Percentiles rank a stretch among this genome's conserved stretches.
These are phyloP conservation scores for Acanthamoeba castellanii DNA, from an alignment of 208 protist genomes.

Conservation along the genomic window DNA sequence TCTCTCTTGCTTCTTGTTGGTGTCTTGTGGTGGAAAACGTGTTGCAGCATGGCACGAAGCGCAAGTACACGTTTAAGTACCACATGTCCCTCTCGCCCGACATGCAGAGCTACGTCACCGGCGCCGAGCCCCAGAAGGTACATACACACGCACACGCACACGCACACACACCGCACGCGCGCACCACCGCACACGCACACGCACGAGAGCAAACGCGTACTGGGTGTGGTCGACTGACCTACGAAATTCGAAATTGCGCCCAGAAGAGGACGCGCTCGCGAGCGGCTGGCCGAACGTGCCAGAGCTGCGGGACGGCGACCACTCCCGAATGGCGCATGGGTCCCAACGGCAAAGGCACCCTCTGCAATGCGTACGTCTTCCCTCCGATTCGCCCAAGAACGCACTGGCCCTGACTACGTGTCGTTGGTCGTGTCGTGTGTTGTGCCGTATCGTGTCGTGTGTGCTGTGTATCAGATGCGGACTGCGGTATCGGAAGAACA, in stretches of 20 bases:
- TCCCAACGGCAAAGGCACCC: slow-evolving; percentile 25
- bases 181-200: too few relatives aligned
- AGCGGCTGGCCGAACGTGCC: not conserved
- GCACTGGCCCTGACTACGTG: not conserved
- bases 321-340: slow-evolving; percentile 52
- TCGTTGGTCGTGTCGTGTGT: too few relatives aligned
- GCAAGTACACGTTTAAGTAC: slow-evolving; percentile 52
- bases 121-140: slow-evolving; percentile 3
- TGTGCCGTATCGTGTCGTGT: not conserved
- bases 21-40: not conserved
- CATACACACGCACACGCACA: too few relatives aligned
- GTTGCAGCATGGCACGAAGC: not conserved
- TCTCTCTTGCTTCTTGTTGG: too few relatives aligned
- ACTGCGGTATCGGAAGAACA: slow-evolving; percentile 31
- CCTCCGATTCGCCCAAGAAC: too few relatives aligned
- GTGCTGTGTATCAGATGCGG: not conserved
- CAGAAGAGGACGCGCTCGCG: slow-evolving; percentile 9
- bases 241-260: not conserved
- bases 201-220: too few relatives aligned
- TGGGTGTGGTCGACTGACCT: too few relatives aligned
- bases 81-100: slow-evolving; percentile 51
- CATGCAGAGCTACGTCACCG: slow-evolving; percentile 20
- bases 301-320: not conserved
- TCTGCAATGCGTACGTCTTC: slow-evolving; percentile 36
- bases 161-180: too few relatives aligned